Conservation (phyloP, 169 alveolate species). For the Plasmodium blacklocki region DNA sequence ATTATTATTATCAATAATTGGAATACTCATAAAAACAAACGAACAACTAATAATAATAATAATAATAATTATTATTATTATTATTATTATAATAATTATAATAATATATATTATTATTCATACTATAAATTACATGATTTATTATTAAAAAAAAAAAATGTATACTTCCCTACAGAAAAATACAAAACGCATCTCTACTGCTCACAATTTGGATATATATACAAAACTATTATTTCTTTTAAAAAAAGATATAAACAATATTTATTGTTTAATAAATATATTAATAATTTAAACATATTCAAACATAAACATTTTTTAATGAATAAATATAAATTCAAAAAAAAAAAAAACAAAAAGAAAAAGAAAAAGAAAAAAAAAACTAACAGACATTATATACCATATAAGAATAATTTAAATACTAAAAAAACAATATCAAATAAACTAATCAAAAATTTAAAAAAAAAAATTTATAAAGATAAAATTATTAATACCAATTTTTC, state of each 20-base stretch:
- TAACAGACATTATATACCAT: not conserved
- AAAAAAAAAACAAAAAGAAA: not conserved
- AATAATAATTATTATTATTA: no score
- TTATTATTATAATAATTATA: no score
- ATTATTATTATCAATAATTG: not conserved
- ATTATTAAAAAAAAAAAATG: no score
- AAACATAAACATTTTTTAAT: not conserved
- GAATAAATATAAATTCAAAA: not conserved
- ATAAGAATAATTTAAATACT: no score
- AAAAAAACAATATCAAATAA: no score
- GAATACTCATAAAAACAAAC: not conserved
- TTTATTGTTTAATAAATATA: not conserved
- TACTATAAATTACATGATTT: no score
- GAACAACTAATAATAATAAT: not conserved
- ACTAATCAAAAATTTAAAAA: not conserved
- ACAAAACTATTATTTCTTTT: no score
- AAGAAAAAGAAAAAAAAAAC: not conserved
- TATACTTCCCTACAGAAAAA: no score
- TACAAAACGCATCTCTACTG: no score
- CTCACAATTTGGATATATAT: no score
- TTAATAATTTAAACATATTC: not conserved
- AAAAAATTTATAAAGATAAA: constrained; percentile 8
- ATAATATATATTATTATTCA: no score
- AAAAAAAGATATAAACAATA: constrained; percentile 3
- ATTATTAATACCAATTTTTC: constrained; percentile 12